A percentile compares a stretch with the other conserved stretches of the same genome.
Conservation (phyloP, 2,329 filamentous ascomycete genomes). For the Fusarium sp. region DNA sequence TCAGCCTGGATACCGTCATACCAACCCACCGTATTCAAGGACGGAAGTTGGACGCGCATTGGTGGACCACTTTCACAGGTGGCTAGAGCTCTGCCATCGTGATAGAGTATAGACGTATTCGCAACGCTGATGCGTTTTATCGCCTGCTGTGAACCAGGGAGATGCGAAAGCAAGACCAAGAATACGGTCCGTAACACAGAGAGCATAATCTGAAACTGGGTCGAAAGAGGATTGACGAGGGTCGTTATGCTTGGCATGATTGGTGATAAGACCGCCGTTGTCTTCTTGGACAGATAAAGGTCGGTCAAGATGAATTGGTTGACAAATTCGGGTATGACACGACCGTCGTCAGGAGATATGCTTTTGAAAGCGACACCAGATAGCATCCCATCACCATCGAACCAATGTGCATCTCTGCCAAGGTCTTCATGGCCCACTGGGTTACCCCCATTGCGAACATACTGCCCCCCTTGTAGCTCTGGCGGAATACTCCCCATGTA, state of each 20-base stretch:
- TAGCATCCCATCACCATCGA: conserved; percentile 82
- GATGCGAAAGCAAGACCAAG: conserved; percentile 55
- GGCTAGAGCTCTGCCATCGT: conserved; percentile 76
- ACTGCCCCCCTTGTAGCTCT: conserved; percentile 77
- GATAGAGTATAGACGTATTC: conserved; percentile 75
- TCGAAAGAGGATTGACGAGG: conserved; percentile 65
- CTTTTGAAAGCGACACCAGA: conserved; percentile 71
- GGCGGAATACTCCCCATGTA: conserved; percentile 70
- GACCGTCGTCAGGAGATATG: conserved; percentile 45
- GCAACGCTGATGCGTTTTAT: conserved; percentile 78
- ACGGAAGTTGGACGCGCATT: conserved; percentile 72
- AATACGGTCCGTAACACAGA: conserved; percentile 24
- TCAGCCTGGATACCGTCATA: conserved; percentile 71
- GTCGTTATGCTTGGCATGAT: conserved; percentile 77
- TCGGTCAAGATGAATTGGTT: conserved; percentile 79
- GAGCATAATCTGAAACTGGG: not conserved
- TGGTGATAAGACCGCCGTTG: conserved; percentile 62
- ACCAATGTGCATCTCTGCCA: conserved; percentile 76
- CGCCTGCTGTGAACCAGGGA: conserved; percentile 54
- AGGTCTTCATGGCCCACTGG: conserved; percentile 72
- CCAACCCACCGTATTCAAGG: conserved; percentile 77
- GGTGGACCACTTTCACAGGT: conserved; percentile 79
- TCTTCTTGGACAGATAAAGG: conserved; percentile 65
- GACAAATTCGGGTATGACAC: conserved; percentile 72
- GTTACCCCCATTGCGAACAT: conserved; percentile 79